Evolutionary conservation across 2,329 filamentous ascomycete species (phyloP).

Genomic region (Penicillium hesseltinei): DNA sequence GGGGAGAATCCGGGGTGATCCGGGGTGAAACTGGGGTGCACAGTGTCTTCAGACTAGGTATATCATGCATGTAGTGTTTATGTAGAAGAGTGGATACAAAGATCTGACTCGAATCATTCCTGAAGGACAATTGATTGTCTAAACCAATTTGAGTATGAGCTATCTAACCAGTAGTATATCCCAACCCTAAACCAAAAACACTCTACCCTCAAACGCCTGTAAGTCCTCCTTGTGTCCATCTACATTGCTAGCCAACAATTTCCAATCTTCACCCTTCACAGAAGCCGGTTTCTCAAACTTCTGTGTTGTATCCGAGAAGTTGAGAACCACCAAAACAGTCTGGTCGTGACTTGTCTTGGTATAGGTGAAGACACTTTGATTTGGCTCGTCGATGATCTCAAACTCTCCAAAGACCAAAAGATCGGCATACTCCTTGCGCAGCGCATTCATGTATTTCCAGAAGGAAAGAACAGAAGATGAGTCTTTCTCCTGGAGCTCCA

Average conservation of each 20-base stretch:
- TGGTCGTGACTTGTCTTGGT: conserved; percentile 14
- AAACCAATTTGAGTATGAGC: not conserved
- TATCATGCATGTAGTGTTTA: too few relatives aligned
- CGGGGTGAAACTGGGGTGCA: not conserved
- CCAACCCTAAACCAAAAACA: conserved; percentile 24
- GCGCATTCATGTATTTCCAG: conserved; percentile 51
- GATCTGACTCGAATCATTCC: not conserved
- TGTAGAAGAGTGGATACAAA: not conserved
- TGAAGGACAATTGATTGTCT: not conserved
- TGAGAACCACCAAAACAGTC: conserved; percentile 16
- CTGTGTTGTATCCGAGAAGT: conserved; percentile 14
- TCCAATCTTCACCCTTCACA: conserved; percentile 6
- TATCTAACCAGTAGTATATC: not conserved
- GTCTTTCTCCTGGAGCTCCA: conserved; percentile 52
- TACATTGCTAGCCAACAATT: conserved; percentile 26
- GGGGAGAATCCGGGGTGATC: too few relatives aligned
- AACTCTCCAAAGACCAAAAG: conserved; percentile 52
- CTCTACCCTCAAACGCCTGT: conserved; percentile 35
- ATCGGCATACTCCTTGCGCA: conserved; percentile 56
- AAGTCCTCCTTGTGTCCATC: conserved; percentile 24
- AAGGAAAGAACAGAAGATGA: conserved; percentile 55
- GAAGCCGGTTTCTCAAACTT: not conserved
- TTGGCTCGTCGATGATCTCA: conserved; percentile 8
- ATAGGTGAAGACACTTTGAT: conserved; percentile 20
- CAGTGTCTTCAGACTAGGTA: not conserved